Conservation (phyloP, 2,329 filamentous ascomycete genomes). For the Penicillium freii region DNA sequence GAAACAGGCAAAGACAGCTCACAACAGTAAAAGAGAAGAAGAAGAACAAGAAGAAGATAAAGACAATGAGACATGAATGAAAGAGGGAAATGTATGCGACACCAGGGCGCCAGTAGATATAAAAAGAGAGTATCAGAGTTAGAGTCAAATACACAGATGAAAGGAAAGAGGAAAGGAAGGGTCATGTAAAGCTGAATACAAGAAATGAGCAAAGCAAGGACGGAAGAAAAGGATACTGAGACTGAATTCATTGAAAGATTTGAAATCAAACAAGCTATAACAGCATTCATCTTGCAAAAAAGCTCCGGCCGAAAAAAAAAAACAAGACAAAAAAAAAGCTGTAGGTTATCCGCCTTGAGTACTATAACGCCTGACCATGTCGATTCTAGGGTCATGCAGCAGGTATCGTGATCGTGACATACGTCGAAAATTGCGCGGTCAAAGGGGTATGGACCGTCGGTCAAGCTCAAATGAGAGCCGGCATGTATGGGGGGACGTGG, state of each 20-base stretch:
- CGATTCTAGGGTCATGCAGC: constrained; percentile 42
- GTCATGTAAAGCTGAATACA: background rate
- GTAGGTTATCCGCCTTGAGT: constrained; percentile 30
- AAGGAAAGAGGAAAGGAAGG: background rate
- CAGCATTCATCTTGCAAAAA: constrained; percentile 8
- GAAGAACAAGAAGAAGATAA: constrained; percentile 15
- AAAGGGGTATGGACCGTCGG: constrained; percentile 23
- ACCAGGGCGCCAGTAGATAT: background rate
- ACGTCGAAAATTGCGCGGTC: constrained; percentile 34
- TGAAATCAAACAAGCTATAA: constrained; percentile 8
- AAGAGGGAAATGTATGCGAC: constrained; percentile 12
- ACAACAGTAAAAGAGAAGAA: constrained; percentile 11
- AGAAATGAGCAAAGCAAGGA: constrained; percentile 2
- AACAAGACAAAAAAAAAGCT: constrained; percentile 17
- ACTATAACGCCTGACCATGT: constrained; percentile 38
- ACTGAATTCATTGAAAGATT: constrained; percentile 10
- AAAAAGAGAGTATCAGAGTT: constrained; percentile 9
- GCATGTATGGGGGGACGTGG: constrained; percentile 15
- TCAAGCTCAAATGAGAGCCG: constrained; percentile 13
- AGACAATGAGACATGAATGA: constrained; percentile 26
- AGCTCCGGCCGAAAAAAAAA: constrained; percentile 9
- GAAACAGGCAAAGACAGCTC: constrained; percentile 10
- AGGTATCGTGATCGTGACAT: constrained; percentile 48
- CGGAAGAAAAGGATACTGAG: background rate
- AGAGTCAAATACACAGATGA: constrained; percentile 7